Base-by-base conservation (phyloP, 768 basidiomycete species). In the Agrocybe praecox region DNA sequence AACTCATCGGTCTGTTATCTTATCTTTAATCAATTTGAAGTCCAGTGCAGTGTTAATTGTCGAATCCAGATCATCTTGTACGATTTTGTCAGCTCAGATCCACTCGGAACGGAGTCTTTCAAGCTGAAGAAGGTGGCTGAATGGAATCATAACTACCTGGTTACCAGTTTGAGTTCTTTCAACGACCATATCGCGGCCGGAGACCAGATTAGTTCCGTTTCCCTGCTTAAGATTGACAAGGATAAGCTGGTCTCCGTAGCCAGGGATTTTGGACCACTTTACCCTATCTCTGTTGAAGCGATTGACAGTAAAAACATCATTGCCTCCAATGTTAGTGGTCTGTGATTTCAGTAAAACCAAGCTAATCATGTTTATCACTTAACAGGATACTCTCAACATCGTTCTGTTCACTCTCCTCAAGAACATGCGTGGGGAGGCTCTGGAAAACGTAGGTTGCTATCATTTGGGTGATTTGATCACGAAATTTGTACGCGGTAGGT, bases 81-180 rank as follows among this genome's bases (percentile, higher is more conserved):
- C 58, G 67, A 73, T 6, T 67, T 84, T 2, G 74, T 78, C 43
- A 67, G 59, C 48, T 62, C 62, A 17, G 44, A 49, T 15, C 68
- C 67, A 33, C 66, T 75, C n/a, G 65, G 68, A 10, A 62, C 65
- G 33, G 61, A 74, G 15, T 62, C 73, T 32, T 60, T 69, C 1
- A 70, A 74, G 6, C 68, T 90, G 14, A 64, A 75, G 36, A 74
- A 76, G 26, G 62, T 84, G 7, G 68, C 82, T 0, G 76, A 82
- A 36, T 95, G 92, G 88, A 86, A 89, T 60, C 90, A 93, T 67
- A 94, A 91, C 53, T 94, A 95, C 71, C 58, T 90, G 55, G 84
- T 95, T 24, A 85, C 82, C 4, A 86, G 83, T 53, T 71, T 97
- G 19, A 83, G 81, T 0, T 73, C 83, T 2, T 80, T 79, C 46